Evolutionary conservation across 352 stramenopile species (phyloP).

Genomic region (Pelagophyceae sp.): DNA sequence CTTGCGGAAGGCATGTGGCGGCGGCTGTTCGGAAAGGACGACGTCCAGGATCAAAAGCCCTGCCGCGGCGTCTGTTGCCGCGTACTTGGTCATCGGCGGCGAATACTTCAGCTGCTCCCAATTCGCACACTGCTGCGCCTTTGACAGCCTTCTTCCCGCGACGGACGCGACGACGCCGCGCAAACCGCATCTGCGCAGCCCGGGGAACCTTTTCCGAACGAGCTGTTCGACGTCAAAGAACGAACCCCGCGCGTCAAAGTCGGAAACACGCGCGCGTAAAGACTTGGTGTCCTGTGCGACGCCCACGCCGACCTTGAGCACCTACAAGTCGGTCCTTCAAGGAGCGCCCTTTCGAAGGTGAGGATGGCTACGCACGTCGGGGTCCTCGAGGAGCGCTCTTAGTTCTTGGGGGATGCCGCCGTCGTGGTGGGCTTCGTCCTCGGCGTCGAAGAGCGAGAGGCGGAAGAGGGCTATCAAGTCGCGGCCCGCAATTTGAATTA

Average conservation of each 20-base stretch:
- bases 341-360: no score
- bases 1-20: no score
- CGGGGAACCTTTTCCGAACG: background rate
- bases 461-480: background rate
- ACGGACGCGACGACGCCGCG: background rate
- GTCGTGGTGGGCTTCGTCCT: no score
- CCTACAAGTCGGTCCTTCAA: no score
- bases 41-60: background rate
- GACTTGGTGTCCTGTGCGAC: background rate
- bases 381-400: background rate
- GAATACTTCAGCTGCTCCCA: background rate
- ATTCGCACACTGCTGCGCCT: background rate
- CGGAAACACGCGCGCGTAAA: background rate
- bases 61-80: background rate
- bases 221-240: conserved; percentile 4
- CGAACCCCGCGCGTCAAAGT: background rate
- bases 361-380: no score
- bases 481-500: background rate
- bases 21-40: no score
- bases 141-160: background rate
- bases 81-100: conserved; percentile 3
- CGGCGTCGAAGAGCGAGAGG: background rate
- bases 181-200: background rate
- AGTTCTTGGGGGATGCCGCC: background rate
- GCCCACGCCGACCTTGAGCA: background rate